Percentiles rank a stretch among this genome's conserved stretches.
These are phyloP conservation scores for Lentinula sp. DNA, from an alignment of 768 basidiomycete species.

Conservation along the genomic window DNA sequence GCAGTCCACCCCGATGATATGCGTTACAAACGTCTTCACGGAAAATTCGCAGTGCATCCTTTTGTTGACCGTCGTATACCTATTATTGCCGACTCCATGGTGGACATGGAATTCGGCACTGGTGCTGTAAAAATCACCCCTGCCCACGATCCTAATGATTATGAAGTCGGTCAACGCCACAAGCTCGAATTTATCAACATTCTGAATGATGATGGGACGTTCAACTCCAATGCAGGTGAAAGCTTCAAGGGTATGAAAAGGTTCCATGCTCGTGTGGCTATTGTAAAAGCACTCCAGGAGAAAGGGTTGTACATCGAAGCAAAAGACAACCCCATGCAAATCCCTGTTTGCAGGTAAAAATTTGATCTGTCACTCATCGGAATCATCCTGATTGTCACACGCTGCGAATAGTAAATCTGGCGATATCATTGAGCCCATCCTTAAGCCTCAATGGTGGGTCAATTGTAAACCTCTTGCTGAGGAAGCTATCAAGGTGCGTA, in stretches of 20 bases:
- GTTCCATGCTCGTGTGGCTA: constrained; percentile 84
- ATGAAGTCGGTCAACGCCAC: constrained; percentile 86
- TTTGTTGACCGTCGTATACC: constrained; percentile 84
- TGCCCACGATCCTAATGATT: constrained; percentile 96
- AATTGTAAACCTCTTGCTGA: constrained; percentile 87
- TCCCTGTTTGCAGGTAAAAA: constrained; percentile 82
- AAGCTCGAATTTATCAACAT: constrained; percentile 90
- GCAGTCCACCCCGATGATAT: constrained; percentile 93
- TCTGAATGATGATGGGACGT: constrained; percentile 93
- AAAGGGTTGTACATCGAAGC: constrained; percentile 82
- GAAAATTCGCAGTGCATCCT: constrained; percentile 86
- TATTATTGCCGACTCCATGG: constrained; percentile 79
- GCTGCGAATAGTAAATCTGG: constrained; percentile 72
- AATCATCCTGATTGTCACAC: constrained; percentile 5
- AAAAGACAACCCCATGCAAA: constrained; percentile 96
- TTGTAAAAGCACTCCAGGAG: constrained; percentile 81
- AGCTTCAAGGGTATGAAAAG: constrained; percentile 95
- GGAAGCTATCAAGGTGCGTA: constrained; percentile 73
- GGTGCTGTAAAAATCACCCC: constrained; percentile 99
- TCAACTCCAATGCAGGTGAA: constrained; percentile 84
- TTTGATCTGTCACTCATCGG: background rate
- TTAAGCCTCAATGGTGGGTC: constrained; percentile 99
- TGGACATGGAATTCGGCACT: constrained; percentile 95
- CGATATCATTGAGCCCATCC: constrained; percentile 88
- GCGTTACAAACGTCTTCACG: constrained; percentile 93